phyloP scores from a whole-genome alignment of 768 basidiomycete genomes.

The Holtermanniella nyarrowii region DNA sequence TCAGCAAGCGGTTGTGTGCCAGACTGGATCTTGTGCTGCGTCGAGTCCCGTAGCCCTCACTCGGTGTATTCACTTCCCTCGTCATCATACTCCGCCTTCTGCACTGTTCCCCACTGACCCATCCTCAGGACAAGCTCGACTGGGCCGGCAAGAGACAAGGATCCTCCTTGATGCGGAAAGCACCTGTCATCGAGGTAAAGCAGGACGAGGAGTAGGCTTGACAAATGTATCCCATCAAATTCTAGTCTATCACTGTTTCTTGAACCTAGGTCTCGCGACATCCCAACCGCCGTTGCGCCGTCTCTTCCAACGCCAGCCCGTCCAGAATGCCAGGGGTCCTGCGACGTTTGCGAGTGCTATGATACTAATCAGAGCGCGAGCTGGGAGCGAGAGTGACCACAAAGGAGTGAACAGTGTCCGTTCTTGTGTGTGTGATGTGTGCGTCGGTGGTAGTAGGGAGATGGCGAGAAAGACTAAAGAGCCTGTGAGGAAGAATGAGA shows the following conservation, averaged over 20 bases:
- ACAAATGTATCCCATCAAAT: background rate
- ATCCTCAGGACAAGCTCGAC: constrained; percentile 26
- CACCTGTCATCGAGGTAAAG: constrained; percentile 10
- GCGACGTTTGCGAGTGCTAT: constrained; percentile 13
- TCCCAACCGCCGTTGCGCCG: constrained; percentile 30
- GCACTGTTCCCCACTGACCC: no score
- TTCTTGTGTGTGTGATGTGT: background rate
- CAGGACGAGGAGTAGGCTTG: constrained; percentile 9
- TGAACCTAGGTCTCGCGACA: constrained; percentile 23
- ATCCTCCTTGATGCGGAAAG: constrained; percentile 10
- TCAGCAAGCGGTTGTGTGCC: no score
- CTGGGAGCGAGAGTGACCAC: constrained; percentile 5
- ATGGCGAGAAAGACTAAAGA: constrained; percentile 18
- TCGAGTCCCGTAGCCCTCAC: no score
- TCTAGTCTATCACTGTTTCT: constrained; percentile 2
- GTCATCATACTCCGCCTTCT: no score
- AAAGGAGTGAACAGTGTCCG: background rate
- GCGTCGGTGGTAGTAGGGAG: constrained; percentile 20
- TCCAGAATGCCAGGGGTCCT: constrained; percentile 27
- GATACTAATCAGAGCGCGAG: constrained; percentile 10
- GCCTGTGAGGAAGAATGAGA: constrained; percentile 21
- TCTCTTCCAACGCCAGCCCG: constrained; percentile 34
- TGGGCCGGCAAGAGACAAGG: constrained; percentile 32
- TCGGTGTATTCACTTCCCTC: no score
- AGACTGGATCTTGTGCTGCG: no score